Percentiles rank a stretch among this genome's conserved stretches.
Evolutionary conservation across 1,139 yeast species (phyloP).

Genomic region (Sugiyamaella sp.): DNA sequence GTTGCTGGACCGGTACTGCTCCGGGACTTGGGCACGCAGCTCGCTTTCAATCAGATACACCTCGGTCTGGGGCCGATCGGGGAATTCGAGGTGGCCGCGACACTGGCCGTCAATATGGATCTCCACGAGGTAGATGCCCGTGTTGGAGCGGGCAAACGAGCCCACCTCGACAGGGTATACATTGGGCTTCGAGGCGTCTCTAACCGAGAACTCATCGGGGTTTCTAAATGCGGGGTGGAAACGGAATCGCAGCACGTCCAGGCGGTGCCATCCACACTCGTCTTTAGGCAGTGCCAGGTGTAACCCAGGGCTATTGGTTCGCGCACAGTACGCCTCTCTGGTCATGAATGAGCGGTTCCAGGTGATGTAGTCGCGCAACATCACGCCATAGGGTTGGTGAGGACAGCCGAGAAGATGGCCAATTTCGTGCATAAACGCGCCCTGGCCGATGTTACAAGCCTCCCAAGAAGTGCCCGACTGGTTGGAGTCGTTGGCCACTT

Average conservation of each 20-base stretch:
- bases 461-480: slow-evolving; percentile 93
- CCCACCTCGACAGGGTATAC: slow-evolving; percentile 53
- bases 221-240: slow-evolving; percentile 78
- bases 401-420: slow-evolving; percentile 93
- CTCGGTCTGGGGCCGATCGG: slow-evolving; percentile 62
- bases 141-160: slow-evolving; percentile 52
- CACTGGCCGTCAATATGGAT: slow-evolving; percentile 65
- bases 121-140: slow-evolving; percentile 79
- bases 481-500: slow-evolving; percentile 86
- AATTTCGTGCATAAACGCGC: slow-evolving; percentile 94
- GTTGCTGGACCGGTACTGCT: slow-evolving; percentile 39
- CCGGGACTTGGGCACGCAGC: slow-evolving; percentile 50
- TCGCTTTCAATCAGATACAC: slow-evolving; percentile 54
- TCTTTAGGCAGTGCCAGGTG: slow-evolving; percentile 58
- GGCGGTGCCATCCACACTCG: slow-evolving; percentile 83
- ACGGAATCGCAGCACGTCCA: slow-evolving; percentile 76
- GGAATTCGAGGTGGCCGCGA: slow-evolving; percentile 60
- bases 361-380: slow-evolving; percentile 82
- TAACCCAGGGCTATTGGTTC: slow-evolving; percentile 53
- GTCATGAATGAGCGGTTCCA: slow-evolving; percentile 84
- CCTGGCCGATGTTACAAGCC: slow-evolving; percentile 79
- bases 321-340: slow-evolving; percentile 59
- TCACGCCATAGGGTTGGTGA: slow-evolving; percentile 86
- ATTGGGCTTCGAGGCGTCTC: slow-evolving; percentile 44
- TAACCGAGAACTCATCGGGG: slow-evolving; percentile 58